Conservation (phyloP, 257 asterid species). For the Nicotiana obtusifolia region DNA sequence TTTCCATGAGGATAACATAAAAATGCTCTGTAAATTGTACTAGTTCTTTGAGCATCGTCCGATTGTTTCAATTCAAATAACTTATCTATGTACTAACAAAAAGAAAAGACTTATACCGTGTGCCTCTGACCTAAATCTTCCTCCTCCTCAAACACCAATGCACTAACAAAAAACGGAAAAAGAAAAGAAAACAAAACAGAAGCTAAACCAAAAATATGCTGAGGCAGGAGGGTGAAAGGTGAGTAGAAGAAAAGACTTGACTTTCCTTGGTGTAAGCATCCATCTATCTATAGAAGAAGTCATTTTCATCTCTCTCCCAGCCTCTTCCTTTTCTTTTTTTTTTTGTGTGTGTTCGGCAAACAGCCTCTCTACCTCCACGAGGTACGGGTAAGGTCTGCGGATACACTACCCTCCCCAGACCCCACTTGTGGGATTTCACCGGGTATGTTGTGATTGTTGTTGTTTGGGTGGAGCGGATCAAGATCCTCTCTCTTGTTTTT, state of each 20-base stretch:
- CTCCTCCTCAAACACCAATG: background rate
- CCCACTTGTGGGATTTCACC: too few relatives aligned
- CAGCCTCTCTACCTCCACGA: too few relatives aligned
- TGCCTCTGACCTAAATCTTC: background rate
- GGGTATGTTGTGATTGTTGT: too few relatives aligned
- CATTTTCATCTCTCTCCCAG: background rate
- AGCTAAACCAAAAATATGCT: background rate
- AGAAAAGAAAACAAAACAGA: background rate
- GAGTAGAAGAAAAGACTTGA: background rate
- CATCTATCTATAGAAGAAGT: background rate
- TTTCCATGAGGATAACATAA: background rate
- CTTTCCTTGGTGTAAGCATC: background rate
- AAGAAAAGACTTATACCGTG: too few relatives aligned
- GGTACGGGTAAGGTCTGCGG: too few relatives aligned
- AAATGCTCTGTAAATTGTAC: background rate
- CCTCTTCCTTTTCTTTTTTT: background rate
- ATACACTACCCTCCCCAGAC: too few relatives aligned
- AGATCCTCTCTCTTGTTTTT: background rate
- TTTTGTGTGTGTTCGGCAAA: too few relatives aligned
- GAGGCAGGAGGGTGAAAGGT: background rate
- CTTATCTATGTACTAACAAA: background rate
- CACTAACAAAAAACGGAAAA: background rate
- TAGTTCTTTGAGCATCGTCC: background rate
- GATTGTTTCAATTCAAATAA: background rate
- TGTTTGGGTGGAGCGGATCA: background rate